Evolutionary conservation across 768 basidiomycete species (phyloP).

Genomic region (Psilocybe sp.): DNA sequence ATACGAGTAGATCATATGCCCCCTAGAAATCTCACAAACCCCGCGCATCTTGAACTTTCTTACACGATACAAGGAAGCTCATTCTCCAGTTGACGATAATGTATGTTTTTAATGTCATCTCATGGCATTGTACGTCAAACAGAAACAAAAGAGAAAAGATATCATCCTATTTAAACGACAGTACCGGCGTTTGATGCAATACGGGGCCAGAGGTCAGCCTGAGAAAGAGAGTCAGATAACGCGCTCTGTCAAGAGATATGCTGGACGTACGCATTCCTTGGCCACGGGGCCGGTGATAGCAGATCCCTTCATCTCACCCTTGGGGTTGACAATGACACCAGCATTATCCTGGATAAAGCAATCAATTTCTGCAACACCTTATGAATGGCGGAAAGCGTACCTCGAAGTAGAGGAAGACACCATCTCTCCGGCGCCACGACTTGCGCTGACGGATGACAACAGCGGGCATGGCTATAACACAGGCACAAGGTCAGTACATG

Average conservation of each 20-base stretch:
- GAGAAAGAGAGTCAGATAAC: constrained; percentile 5
- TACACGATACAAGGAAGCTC: too few species aligned
- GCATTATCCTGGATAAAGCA: constrained; percentile 71
- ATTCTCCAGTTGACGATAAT: too few species aligned
- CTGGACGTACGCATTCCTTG: constrained; percentile 90
- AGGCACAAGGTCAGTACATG: constrained; percentile 9
- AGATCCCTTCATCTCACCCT: constrained; percentile 99
- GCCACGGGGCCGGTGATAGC: constrained; percentile 96
- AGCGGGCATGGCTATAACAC: constrained; percentile 84
- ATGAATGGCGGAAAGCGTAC: constrained; percentile 32
- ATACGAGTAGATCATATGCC: too few species aligned
- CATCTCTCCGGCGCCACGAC: constrained; percentile 96
- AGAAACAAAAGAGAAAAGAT: constrained; percentile 10
- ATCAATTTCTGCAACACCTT: background rate
- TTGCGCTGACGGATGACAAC: constrained; percentile 98
- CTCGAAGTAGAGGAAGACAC: constrained; percentile 99
- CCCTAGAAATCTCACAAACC: too few species aligned
- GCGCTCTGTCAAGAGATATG: background rate
- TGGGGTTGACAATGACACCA: constrained; percentile 96
- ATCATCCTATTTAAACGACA: constrained; percentile 67
- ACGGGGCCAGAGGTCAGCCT: constrained; percentile 99
- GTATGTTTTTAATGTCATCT: too few species aligned
- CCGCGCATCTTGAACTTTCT: too few species aligned
- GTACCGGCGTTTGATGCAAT: constrained; percentile 99
- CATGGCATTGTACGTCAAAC: too few species aligned